Percentiles rank a stretch among this genome's conserved stretches.
Evolutionary conservation across 139 green algal genomes (phyloP).

Genomic region (Chlorella sp.): DNA sequence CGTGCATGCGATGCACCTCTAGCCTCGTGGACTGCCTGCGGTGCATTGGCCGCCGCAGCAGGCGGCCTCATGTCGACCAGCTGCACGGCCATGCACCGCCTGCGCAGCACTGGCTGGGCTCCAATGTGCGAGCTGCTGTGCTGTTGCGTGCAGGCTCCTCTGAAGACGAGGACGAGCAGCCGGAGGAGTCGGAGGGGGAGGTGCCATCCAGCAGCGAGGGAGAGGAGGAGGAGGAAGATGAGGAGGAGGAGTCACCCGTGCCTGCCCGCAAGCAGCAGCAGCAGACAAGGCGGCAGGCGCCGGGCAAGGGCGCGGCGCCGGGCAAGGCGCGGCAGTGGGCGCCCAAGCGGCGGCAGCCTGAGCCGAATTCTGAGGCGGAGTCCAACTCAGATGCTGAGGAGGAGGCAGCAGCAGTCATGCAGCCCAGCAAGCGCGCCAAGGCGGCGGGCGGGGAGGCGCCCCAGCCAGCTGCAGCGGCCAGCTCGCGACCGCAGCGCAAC

Average conservation of each 20-base stretch:
- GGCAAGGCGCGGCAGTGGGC: not conserved
- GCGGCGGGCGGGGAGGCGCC: not conserved
- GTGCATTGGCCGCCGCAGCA: no score
- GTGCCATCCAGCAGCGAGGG: not conserved
- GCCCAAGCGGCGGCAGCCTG: constrained; percentile 1
- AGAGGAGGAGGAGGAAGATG: not conserved
- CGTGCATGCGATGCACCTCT: no score
- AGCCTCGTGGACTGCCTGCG: no score
- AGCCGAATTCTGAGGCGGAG: not conserved
- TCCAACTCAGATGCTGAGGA: constrained; percentile 4
- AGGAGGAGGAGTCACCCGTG: not conserved
- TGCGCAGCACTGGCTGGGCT: no score
- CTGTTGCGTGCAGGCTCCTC: not conserved
- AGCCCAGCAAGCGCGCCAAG: not conserved
- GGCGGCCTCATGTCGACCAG: no score
- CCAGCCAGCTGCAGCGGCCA: not conserved
- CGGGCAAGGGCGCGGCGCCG: not conserved
- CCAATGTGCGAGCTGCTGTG: not conserved
- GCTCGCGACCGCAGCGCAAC: constrained; percentile 24
- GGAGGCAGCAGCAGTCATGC: not conserved
- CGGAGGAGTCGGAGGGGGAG: not conserved
- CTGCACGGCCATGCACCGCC: no score
- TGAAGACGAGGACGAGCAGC: constrained; percentile 12
- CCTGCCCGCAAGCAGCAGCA: not conserved
- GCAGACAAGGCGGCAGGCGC: not conserved